Evolutionary conservation across 108 stramenopile species (phyloP), one percentile per base, ranked within the genome.

Genomic region (Schizochytrium sp.): DNA sequence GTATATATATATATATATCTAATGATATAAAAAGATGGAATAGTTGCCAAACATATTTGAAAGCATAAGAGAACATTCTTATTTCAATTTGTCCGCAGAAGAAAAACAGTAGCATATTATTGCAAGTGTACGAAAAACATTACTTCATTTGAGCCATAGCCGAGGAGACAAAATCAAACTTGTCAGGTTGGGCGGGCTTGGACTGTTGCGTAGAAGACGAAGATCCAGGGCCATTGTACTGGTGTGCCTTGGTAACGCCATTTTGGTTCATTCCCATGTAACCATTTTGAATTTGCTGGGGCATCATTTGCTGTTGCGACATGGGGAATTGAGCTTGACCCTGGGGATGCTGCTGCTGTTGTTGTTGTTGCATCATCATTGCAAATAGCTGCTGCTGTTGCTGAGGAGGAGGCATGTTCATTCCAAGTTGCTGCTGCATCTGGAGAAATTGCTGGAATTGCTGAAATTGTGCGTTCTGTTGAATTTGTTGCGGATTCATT

Each of bases 131-230:
- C 17, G 59, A 60, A n/a, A n/a, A 60, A n/a, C 2, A n/a, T 72
- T 28, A 83, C 76, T 83, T 83, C 76, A 83, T 83, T 42, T 83
- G 17, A 7, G 76, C 76, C 76, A 83, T 83, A 0, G 76, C 40
- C 76, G 76, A 83, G 15, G 76, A 83, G 50, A 83, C 76, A 83
- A 83, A 83, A 28, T 83, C 76, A 42, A 83, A 83, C 76, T 83
- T 83, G 76, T 83, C 76, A 10, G 76, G 76, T 50, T 83, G 76
- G 10, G 47, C 28, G 28, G 28, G 8, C 47, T 83, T 83, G 64
- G 42, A 44, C 28, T 69, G 64, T 44, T 69, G 64, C 12, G 64
- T 44, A 13, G 64, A 69, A 15, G 64, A 13, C 7, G 64, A 69
- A 7, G 64, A 12, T 7, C 42, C 64, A 12, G 64, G 44, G 57